These are phyloP conservation scores for Pyrenochaeta sp. DNA, from an alignment of 2,329 filamentous ascomycete genomes.

Conservation along the genomic window DNA sequence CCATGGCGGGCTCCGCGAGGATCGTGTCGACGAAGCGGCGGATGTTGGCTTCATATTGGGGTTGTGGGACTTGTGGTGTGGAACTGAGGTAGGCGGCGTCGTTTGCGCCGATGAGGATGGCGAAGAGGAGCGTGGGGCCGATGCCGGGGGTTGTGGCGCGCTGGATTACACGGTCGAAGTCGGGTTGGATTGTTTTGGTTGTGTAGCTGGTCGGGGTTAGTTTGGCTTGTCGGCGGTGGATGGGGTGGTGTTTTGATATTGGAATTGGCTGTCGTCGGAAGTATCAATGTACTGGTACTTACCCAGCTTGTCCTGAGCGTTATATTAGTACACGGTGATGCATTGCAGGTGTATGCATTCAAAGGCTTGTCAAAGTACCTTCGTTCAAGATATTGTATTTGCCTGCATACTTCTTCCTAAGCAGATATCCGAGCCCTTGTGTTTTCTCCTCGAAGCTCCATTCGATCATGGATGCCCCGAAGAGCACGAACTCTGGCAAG, in stretches of 20 bases:
- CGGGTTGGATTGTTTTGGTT: conserved; percentile 25
- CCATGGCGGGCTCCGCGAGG: conserved; percentile 36
- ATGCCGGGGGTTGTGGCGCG: conserved; percentile 23
- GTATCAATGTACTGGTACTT: background rate
- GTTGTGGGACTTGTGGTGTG: conserved; percentile 40
- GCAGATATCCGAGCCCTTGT: conserved; percentile 38
- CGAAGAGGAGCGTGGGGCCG: conserved; percentile 46
- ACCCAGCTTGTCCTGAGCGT: conserved; percentile 32
- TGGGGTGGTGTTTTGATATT: no score
- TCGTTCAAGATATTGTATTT: conserved; percentile 37
- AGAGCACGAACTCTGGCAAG: conserved; percentile 39
- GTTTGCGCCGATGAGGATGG: conserved; percentile 51
- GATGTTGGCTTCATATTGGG: conserved; percentile 44
- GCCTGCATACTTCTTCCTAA: conserved; percentile 32
- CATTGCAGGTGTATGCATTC: background rate
- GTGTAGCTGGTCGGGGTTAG: conserved; percentile 30
- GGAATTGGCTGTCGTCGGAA: background rate
- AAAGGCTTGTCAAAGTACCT: conserved; percentile 16
- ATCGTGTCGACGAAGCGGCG: conserved; percentile 46
- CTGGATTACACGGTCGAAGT: conserved; percentile 35
- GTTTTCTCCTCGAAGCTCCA: conserved; percentile 39
- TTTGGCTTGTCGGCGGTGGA: no score
- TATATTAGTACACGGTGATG: background rate
- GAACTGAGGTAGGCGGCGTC: conserved; percentile 44
- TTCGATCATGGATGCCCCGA: conserved; percentile 45